phyloP scores from a whole-genome alignment of 2,329 filamentous ascomycete species.

The Xenoacremonium recifei region DNA sequence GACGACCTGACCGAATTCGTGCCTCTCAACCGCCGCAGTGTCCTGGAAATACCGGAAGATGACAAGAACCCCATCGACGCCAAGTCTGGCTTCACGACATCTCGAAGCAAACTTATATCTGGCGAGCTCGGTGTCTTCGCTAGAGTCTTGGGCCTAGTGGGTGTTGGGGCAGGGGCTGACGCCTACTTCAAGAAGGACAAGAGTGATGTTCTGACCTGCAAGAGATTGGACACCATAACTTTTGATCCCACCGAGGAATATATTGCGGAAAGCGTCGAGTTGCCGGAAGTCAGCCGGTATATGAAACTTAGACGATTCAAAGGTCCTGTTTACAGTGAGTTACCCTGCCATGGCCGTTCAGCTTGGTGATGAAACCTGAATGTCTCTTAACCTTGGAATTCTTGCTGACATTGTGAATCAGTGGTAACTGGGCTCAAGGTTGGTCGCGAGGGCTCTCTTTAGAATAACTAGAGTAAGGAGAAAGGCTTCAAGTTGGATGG shows the following conservation, averaged over 20 bases:
- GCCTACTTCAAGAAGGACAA: constrained; percentile 1
- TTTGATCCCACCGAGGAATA: constrained; percentile 3
- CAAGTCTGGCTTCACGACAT: neutral
- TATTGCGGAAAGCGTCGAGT: neutral
- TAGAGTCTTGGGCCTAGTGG: neutral
- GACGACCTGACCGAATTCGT: constrained; percentile 2
- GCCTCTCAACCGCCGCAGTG: constrained; percentile 1
- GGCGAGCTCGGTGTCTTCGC: neutral
- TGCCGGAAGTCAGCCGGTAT: neutral
- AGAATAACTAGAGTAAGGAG: neutral
- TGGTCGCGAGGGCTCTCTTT: neutral
- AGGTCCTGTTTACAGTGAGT: constrained; percentile 3
- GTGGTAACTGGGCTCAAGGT: constrained; percentile 7
- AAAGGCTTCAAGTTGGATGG: neutral
- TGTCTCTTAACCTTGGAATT: neutral
- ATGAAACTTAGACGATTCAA: neutral
- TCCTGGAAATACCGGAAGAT: constrained; percentile 39
- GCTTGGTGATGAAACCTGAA: neutral
- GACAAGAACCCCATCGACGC: constrained; percentile 9
- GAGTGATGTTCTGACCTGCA: neutral
- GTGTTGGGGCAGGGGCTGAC: constrained; percentile 1
- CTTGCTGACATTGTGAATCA: neutral
- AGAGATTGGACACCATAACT: neutral
- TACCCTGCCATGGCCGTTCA: neutral
- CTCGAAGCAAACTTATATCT: neutral